Percentiles rank a stretch among this genome's conserved stretches.
These are phyloP conservation scores for Calonectria ilicicola DNA, from an alignment of 2,329 filamentous ascomycete genomes.

Conservation along the genomic window DNA sequence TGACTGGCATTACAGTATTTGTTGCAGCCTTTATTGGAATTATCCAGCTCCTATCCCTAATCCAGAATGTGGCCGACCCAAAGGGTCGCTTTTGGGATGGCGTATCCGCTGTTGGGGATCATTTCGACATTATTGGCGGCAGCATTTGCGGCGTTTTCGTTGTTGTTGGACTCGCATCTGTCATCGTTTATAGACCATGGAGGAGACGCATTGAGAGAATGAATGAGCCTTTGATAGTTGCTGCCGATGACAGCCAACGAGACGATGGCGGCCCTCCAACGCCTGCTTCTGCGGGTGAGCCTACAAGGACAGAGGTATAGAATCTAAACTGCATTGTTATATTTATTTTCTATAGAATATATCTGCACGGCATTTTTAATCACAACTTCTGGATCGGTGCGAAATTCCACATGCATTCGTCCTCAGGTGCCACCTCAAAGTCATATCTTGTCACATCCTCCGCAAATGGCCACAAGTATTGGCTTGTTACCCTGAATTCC, in stretches of 20 bases:
- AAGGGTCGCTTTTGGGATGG: conserved; percentile 90
- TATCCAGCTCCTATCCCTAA: conserved; percentile 84
- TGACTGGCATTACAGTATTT: conserved; percentile 85
- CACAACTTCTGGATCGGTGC: neutral
- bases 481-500: conserved; percentile 59
- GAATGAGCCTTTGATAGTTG: conserved; percentile 24
- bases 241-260: conserved; percentile 20
- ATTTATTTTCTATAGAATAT: neutral
- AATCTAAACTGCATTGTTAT: neutral
- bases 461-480: conserved; percentile 63
- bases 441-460: conserved; percentile 67
- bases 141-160: conserved; percentile 89
- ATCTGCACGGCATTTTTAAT: neutral
- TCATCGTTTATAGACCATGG: conserved; percentile 86
- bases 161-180: conserved; percentile 78
- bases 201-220: conserved; percentile 59
- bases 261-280: conserved; percentile 20
- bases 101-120: conserved; percentile 79
- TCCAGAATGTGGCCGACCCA: conserved; percentile 80
- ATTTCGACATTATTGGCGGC: conserved; percentile 89
- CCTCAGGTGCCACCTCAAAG: conserved; percentile 61
- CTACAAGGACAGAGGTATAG: neutral
- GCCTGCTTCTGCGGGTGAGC: conserved; percentile 1
- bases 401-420: conserved; percentile 46
- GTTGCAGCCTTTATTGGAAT: conserved; percentile 89